A percentile compares a stretch with the other conserved stretches of the same genome.
Evolutionary conservation across 2,329 filamentous ascomycete genomes (phyloP).

Genomic region (Xylaria sp.): DNA sequence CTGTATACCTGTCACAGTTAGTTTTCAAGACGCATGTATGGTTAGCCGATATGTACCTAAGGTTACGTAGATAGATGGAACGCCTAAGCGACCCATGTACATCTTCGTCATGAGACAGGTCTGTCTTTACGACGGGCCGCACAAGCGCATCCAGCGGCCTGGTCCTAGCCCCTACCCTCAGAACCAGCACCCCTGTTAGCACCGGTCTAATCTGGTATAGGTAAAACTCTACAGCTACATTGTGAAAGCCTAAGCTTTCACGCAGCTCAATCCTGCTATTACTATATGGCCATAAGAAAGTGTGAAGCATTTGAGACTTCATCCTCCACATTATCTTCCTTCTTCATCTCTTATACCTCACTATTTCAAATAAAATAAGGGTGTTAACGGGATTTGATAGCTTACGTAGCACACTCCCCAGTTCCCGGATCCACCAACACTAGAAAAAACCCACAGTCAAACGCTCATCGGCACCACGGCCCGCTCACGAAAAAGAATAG

Average conservation of each 20-base stretch:
- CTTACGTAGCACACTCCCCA: neutral
- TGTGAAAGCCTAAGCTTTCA: neutral
- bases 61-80: conserved; percentile 13
- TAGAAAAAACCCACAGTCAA: conserved; percentile 12
- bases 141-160: conserved; percentile 22
- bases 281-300: neutral
- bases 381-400: neutral
- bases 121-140: conserved; percentile 17
- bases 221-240: neutral
- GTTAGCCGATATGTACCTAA: neutral
- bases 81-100: conserved; percentile 8
- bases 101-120: conserved; percentile 4
- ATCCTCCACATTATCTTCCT: neutral
- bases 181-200: neutral
- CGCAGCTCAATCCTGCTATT: neutral
- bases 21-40: conserved; percentile 2
- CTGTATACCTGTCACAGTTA: conserved; percentile 16
- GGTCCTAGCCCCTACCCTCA: neutral
- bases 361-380: neutral
- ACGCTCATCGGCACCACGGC: conserved; percentile 24
- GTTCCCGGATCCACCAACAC: conserved; percentile 15
- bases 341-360: neutral
- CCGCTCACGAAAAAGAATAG: conserved; percentile 19
- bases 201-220: neutral
- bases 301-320: neutral